Evolutionary conservation across 805 yeast genomes (phyloP), one percentile per base, ranked within the genome.

Genomic region (Candida golubevii): DNA sequence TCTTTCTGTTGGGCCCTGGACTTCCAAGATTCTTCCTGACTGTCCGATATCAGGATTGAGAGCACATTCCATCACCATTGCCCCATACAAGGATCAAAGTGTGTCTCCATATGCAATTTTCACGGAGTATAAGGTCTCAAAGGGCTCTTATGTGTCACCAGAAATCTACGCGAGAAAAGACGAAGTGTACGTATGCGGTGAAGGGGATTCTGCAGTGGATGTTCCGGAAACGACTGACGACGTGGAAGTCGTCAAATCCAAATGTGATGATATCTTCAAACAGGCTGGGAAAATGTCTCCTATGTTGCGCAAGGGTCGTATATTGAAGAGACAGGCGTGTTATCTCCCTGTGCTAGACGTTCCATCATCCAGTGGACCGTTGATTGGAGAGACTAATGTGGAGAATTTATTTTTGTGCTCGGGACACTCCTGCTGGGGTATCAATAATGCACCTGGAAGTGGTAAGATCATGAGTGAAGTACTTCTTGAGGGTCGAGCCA

Each of bases 401-500:
- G 79, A 77, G 18, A 82, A 83, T 48, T 69, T 91, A 48, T 85
- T 71, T 55, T 63, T 91, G 44, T 96, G 97, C 2, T 79, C 91
- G 12, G 99, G 98, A 0, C 99, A 91, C 65, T 85, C 96, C 12
- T 93, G 98, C 67, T 91, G 99, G 99, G 99, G 99, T 18, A 93
- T 91, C 50, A 93, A 91, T 67, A 91, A 93, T 64, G 97, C 97
- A 0, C 97, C 97, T 1, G 97, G 86, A 4, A 90, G 97, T 0
- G 99, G 99, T n/a, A 81, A 88, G 59, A 75, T 93, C 33, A 77
- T 91, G 82, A 82, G 96, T 51, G 98, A 91, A 66, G 58, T 91
- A 43, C 63, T 91, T 37, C 63, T 91, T 36, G 97, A 91, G 40
- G 98, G 97, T 10, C 80, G 78, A 51, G 84, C 85, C 8, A 72